phyloP scores from a whole-genome alignment of 1,284 basidiomycete species.

The Puccinia horiana region DNA sequence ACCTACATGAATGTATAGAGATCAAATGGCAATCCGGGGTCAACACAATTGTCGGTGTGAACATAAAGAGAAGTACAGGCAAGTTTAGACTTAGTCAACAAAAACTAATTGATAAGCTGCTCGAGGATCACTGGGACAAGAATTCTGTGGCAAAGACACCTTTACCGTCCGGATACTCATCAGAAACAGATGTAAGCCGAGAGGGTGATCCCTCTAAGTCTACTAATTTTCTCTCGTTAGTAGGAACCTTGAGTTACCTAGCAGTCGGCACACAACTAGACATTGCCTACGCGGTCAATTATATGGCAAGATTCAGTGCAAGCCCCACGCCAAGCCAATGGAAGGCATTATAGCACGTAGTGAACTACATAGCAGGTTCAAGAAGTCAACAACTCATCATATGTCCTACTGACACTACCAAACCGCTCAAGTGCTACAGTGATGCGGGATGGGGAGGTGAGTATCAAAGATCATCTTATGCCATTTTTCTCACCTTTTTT shows the following conservation, averaged over 20 bases:
- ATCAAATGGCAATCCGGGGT: too few species aligned
- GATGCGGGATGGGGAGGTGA: slow-evolving; percentile 25
- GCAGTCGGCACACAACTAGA: background rate
- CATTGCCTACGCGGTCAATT: slow-evolving; percentile 22
- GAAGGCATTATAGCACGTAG: background rate
- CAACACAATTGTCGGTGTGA: too few species aligned
- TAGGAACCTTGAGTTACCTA: slow-evolving; percentile 16
- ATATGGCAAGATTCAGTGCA: background rate
- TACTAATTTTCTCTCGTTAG: too few species aligned
- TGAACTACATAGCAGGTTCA: background rate
- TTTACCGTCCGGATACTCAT: background rate
- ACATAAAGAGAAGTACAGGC: too few species aligned
- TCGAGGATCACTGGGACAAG: background rate
- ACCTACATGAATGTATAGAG: too few species aligned
- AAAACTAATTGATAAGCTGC: background rate
- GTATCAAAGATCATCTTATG: background rate
- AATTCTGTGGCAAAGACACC: background rate
- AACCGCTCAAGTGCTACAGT: background rate
- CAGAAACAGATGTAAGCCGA: too few species aligned
- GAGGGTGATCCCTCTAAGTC: background rate
- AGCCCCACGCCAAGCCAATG: background rate
- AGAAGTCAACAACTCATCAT: background rate
- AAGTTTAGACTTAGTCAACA: background rate
- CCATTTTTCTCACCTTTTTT: background rate
- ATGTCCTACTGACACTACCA: background rate